Conservation (phyloP, 257 asterid genomes). For the Ilex aquifolium region DNA sequence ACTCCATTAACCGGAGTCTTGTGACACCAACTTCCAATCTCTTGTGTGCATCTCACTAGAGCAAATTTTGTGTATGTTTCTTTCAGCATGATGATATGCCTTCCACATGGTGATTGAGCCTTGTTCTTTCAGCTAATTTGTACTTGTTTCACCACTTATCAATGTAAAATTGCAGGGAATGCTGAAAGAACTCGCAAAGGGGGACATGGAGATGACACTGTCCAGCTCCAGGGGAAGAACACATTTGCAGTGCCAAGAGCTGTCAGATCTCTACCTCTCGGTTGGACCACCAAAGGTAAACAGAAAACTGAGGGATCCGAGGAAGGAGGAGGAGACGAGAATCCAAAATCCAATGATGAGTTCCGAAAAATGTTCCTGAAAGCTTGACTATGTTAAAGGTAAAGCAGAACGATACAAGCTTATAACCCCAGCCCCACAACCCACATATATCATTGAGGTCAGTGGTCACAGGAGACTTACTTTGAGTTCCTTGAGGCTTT, state of each 20-base stretch:
- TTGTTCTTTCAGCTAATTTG: too few species aligned
- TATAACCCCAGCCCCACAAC: too few species aligned
- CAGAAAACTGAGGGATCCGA: constrained; percentile 28
- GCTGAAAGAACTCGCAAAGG: constrained; percentile 29
- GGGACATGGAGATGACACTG: constrained; percentile 22
- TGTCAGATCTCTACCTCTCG: constrained; percentile 65
- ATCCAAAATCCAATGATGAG: constrained; percentile 85
- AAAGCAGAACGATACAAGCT: too few species aligned
- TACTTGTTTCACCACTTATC: too few species aligned
- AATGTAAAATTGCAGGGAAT: constrained; percentile 24
- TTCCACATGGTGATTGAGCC: not conserved
- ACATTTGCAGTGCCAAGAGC: constrained; percentile 87
- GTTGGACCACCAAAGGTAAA: constrained; percentile 27
- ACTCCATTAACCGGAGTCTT: not conserved
- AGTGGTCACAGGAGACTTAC: too few species aligned
- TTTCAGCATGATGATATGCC: not conserved
- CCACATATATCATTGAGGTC: too few species aligned
- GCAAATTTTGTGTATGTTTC: not conserved
- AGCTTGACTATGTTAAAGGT: constrained; percentile 16
- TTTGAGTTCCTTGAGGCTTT: too few species aligned
- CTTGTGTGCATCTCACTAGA: not conserved
- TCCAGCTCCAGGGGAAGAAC: constrained; percentile 60
- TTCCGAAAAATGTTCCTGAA: constrained; percentile 81
- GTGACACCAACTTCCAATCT: not conserved
- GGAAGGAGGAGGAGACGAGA: constrained; percentile 42